phyloP scores from a whole-genome alignment of 108 stramenopile species.

The Cyclotella cryptica region DNA sequence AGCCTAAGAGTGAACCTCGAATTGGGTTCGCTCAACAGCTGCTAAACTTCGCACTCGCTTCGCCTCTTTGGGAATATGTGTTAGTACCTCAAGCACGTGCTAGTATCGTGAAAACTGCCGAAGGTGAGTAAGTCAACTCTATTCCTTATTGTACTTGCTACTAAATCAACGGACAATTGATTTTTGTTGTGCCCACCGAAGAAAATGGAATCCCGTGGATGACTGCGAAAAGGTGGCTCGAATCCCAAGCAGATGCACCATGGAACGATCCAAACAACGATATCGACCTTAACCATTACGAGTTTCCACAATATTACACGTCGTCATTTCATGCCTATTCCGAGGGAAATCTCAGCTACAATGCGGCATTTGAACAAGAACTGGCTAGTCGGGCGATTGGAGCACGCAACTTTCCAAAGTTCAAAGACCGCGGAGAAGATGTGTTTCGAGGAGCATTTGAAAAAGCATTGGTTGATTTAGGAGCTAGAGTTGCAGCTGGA shows the following conservation, averaged over 20 bases:
- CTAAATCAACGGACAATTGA: not conserved
- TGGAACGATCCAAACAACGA: conserved; percentile 31
- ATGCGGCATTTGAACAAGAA: conserved; percentile 84
- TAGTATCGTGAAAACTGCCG: conserved; percentile 77
- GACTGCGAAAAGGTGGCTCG: conserved; percentile 60
- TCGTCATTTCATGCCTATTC: conserved; percentile 80
- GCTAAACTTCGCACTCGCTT: conserved; percentile 61
- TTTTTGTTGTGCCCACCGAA: not conserved
- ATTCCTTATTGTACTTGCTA: too few relatives aligned
- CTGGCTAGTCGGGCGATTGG: conserved; percentile 76
- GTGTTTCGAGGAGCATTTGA: conserved; percentile 81
- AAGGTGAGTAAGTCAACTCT: conserved; percentile 16
- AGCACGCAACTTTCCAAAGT: conserved; percentile 79
- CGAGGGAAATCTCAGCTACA: conserved; percentile 77
- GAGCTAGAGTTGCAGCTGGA: conserved; percentile 48
- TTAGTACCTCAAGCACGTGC: conserved; percentile 80
- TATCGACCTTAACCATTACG: conserved; percentile 25
- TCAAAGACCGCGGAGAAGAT: conserved; percentile 71
- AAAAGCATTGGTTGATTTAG: conserved; percentile 58
- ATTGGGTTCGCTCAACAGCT: conserved; percentile 68
- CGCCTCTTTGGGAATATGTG: conserved; percentile 78
- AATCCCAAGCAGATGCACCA: conserved; percentile 45
- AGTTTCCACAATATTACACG: conserved; percentile 61
- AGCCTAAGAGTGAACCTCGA: conserved; percentile 36
- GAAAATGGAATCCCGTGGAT: conserved; percentile 80